A percentile compares a stretch with the other conserved stretches of the same genome.
Evolutionary conservation across 129 eudicot species (phyloP).

Genomic region (Oenanthe sinensis): DNA sequence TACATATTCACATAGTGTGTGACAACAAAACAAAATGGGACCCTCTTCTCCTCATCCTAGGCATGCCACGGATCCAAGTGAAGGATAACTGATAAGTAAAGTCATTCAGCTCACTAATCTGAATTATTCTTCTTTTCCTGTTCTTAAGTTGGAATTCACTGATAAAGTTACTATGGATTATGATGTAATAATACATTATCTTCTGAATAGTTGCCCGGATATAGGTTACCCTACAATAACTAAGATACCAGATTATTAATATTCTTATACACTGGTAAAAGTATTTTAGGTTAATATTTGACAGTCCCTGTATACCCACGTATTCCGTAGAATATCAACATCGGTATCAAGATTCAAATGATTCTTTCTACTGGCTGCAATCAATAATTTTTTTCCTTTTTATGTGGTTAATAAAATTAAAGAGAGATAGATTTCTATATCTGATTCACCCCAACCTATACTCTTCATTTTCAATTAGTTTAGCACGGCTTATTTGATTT

Average conservation of each 20-base stretch:
- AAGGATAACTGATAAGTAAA: neutral
- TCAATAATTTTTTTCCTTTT: neutral
- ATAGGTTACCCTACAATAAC: neutral
- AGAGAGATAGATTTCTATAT: neutral
- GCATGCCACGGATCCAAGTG: neutral
- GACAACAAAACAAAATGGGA: neutral
- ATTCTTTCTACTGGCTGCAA: neutral
- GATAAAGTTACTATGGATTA: neutral
- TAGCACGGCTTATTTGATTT: neutral
- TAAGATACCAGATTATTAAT: neutral
- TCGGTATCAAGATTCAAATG: neutral
- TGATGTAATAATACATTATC: neutral
- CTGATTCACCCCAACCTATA: neutral
- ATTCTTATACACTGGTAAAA: neutral
- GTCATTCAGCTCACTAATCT: neutral
- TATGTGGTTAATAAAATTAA: neutral
- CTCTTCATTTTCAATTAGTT: neutral
- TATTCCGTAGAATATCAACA: neutral
- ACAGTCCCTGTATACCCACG: neutral
- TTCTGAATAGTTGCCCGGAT: neutral
- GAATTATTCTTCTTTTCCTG: neutral
- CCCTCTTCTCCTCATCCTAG: neutral
- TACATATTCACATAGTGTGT: neutral
- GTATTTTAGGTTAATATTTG: neutral
- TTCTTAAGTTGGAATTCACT: neutral